Percentiles rank a stretch among this genome's conserved stretches.
These are phyloP conservation scores for barley (Hordeum vulgare) DNA, from an alignment of 176 grass and related monocot species.

Conservation along the genomic window DNA sequence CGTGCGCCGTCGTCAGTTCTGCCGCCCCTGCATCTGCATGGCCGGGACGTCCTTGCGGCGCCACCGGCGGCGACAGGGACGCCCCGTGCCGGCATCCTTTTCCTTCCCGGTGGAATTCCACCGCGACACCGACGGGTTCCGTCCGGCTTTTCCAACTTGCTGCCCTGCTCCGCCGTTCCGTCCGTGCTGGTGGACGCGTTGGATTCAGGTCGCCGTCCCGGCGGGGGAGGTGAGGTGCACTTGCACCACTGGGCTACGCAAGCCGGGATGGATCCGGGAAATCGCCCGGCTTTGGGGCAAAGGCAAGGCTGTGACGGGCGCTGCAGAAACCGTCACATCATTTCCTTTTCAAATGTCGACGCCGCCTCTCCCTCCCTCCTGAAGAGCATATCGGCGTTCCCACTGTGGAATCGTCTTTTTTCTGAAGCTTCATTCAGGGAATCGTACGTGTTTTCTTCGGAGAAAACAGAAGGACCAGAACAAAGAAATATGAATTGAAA, in stretches of 20 bases:
- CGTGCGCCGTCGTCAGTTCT: neutral
- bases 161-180: neutral
- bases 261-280: neutral
- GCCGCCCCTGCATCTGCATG: neutral
- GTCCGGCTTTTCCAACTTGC: neutral
- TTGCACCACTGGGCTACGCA: neutral
- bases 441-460: neutral
- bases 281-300: neutral
- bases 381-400: constrained; percentile 11
- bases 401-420: neutral
- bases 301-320: constrained; percentile 6
- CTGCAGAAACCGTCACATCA: neutral
- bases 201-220: neutral
- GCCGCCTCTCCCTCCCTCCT: neutral
- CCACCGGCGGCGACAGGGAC: constrained; percentile 1
- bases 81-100: neutral
- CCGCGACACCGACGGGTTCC: neutral
- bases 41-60: neutral
- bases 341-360: neutral
- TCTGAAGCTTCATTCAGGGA: neutral
- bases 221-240: neutral
- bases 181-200: neutral
- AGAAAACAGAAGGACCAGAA: too few species aligned
- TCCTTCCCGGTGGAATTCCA: neutral
- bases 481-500: neutral